These are phyloP conservation scores for Xylaria palmicola DNA, from an alignment of 495 filamentous ascomycete genomes.

Conservation along the genomic window DNA sequence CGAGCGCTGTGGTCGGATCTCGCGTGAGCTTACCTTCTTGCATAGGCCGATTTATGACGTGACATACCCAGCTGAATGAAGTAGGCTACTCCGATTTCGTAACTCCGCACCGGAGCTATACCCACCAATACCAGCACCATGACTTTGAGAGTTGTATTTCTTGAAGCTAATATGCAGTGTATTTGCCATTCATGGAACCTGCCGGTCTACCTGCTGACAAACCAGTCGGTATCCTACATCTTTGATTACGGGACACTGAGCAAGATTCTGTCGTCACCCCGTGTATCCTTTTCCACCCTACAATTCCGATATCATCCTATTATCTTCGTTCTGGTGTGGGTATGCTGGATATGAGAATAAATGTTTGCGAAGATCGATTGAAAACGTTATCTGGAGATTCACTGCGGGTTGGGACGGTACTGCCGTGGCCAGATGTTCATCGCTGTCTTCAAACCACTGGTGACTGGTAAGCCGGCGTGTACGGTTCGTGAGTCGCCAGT, in stretches of 20 bases:
- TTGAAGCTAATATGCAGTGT: too few relatives aligned
- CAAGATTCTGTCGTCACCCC: background rate
- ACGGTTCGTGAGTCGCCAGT: slow-evolving; percentile 46
- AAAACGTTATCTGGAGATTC: background rate
- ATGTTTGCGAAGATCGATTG: background rate
- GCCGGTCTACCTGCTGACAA: background rate
- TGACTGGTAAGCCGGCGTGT: slow-evolving; percentile 51
- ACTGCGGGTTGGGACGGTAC: slow-evolving; percentile 12
- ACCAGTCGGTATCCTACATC: background rate
- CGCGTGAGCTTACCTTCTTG: too few relatives aligned
- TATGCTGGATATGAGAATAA: background rate
- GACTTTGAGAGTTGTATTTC: too few relatives aligned
- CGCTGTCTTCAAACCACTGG: slow-evolving; percentile 48
- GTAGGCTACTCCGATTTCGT: background rate
- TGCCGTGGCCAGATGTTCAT: slow-evolving; percentile 57
- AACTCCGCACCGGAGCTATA: background rate
- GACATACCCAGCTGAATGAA: background rate
- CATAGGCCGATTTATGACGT: slow-evolving; percentile 5
- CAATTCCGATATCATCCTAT: too few relatives aligned
- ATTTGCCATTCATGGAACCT: background rate
- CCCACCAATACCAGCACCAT: too few relatives aligned
- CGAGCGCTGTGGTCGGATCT: too few relatives aligned
- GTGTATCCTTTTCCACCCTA: background rate
- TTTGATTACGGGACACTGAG: background rate
- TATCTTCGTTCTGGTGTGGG: too few relatives aligned